phyloP scores from a whole-genome alignment of 2,329 filamentous ascomycete genomes.

The Amauroascus niger region DNA sequence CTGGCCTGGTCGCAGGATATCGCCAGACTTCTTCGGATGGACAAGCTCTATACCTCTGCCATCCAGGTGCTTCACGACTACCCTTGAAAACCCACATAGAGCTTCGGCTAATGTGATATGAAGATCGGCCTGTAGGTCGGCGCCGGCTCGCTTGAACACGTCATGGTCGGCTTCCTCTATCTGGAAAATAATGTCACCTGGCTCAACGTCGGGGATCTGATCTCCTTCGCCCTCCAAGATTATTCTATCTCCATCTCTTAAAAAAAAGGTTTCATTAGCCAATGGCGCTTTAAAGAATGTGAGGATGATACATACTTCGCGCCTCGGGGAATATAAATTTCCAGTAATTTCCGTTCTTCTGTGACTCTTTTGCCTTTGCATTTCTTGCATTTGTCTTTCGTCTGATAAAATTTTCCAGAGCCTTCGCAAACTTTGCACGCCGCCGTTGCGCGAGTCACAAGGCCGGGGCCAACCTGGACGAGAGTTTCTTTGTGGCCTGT shows the following conservation, averaged over 20 bases:
- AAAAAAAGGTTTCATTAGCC: constrained; percentile 4
- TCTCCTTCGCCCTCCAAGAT: constrained; percentile 88
- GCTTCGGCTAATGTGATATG: constrained; percentile 75
- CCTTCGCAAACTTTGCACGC: constrained; percentile 76
- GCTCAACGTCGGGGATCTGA: constrained; percentile 76
- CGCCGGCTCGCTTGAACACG: constrained; percentile 68
- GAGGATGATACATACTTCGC: constrained; percentile 45
- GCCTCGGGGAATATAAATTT: constrained; percentile 89
- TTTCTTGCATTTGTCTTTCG: constrained; percentile 97
- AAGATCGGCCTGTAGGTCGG: constrained; percentile 74
- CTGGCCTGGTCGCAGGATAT: constrained; percentile 72
- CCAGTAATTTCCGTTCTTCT: constrained; percentile 84
- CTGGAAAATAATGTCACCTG: constrained; percentile 87
- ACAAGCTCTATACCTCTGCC: constrained; percentile 78
- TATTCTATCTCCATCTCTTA: constrained; percentile 68
- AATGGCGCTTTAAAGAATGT: not conserved
- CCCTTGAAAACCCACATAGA: constrained; percentile 77
- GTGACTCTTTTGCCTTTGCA: constrained; percentile 88
- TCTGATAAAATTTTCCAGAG: constrained; percentile 76
- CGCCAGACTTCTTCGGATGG: constrained; percentile 65
- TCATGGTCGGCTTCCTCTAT: constrained; percentile 74
- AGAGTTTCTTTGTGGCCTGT: constrained; percentile 62
- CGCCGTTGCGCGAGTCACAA: constrained; percentile 71
- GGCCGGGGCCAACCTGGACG: constrained; percentile 73
- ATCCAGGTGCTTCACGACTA: constrained; percentile 86